Percentiles rank a stretch among this genome's conserved stretches.
Conservation (phyloP, 2,329 filamentous ascomycete species). For the Aureobasidium sp. region DNA sequence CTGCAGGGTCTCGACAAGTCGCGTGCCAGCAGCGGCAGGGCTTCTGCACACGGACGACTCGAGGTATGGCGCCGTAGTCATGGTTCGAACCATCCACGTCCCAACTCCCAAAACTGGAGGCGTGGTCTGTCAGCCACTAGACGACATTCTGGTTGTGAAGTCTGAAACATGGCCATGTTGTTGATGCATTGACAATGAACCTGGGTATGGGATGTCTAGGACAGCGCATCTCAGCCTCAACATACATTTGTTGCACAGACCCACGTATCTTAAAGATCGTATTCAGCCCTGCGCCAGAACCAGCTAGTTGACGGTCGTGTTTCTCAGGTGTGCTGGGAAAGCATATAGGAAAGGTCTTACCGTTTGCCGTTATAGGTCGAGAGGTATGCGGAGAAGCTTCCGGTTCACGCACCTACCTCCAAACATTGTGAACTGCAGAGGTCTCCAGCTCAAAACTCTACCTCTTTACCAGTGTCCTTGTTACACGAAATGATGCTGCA, state of each 20-base stretch:
- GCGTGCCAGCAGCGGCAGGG: conserved; percentile 9
- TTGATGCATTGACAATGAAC: background rate
- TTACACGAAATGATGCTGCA: background rate
- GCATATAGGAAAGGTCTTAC: background rate
- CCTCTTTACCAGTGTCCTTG: background rate
- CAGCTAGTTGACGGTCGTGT: background rate
- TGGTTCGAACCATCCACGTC: background rate
- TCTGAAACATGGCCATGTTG: background rate
- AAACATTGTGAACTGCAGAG: background rate
- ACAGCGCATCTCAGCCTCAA: background rate
- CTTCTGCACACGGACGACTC: conserved; percentile 4
- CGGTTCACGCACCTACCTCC: background rate
- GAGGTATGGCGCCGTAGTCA: background rate
- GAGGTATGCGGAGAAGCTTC: background rate
- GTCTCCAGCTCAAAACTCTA: background rate
- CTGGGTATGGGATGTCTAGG: background rate
- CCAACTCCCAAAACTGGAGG: background rate
- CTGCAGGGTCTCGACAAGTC: conserved; percentile 2
- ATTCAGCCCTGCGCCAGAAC: background rate
- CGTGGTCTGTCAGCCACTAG: background rate
- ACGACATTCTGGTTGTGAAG: background rate
- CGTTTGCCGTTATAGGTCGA: background rate
- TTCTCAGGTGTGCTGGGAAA: background rate
- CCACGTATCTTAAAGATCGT: too few relatives aligned
- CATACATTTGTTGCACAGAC: background rate